Conservation (phyloP, 805 yeast species). For the Cyberlindnera suaveolens region DNA sequence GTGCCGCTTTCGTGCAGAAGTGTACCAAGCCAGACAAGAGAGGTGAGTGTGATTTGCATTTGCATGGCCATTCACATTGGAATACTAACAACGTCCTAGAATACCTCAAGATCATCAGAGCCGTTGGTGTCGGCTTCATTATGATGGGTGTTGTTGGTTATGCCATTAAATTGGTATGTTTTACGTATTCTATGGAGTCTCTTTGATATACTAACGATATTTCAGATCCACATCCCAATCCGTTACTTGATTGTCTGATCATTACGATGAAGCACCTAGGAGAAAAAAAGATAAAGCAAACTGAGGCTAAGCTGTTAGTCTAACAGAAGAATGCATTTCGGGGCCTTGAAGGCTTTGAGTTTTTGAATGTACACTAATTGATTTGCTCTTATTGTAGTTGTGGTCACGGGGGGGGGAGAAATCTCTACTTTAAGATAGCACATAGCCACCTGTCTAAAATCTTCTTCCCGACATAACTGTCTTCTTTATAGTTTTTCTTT, state of each 20-base stretch:
- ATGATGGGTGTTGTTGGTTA: conserved; percentile 98
- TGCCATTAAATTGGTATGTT: conserved; percentile 69
- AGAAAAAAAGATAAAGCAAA: too few species aligned
- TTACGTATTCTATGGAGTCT: neutral
- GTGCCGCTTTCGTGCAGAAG: conserved; percentile 78
- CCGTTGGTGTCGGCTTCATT: conserved; percentile 93
- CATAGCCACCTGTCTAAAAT: too few species aligned
- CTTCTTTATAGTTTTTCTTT: too few species aligned
- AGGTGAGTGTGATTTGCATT: conserved; percentile 37
- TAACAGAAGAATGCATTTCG: neutral
- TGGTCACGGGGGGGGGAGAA: too few species aligned
- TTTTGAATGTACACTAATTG: neutral
- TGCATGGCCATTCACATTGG: neutral
- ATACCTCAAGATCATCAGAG: conserved; percentile 81
- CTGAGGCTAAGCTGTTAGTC: neutral
- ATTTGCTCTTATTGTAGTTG: too few species aligned
- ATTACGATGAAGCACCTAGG: neutral
- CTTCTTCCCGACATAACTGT: too few species aligned
- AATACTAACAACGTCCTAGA: conserved; percentile 35
- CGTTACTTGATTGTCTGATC: conserved; percentile 85
- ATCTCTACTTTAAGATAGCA: too few species aligned
- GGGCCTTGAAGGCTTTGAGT: neutral
- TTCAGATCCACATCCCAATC: conserved; percentile 80
- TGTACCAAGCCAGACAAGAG: conserved; percentile 90
- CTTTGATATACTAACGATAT: conserved; percentile 6